These are phyloP conservation scores for Beauveria sp. DNA, from an alignment of 2,329 filamentous ascomycete species.

Conservation along the genomic window DNA sequence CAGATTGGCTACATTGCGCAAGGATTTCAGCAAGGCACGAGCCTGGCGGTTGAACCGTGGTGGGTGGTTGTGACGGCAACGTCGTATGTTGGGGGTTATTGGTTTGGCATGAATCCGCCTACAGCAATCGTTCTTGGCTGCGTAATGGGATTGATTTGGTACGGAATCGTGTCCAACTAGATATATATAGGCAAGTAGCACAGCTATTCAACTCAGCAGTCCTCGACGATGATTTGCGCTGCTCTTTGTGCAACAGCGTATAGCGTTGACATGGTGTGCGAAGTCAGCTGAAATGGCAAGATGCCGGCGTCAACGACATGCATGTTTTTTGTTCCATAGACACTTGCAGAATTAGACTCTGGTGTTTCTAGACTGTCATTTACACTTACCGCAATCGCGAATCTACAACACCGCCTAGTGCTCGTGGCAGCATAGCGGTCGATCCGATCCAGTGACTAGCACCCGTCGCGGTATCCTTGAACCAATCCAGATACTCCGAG, in stretches of 20 bases:
- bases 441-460: conserved; percentile 20
- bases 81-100: conserved; percentile 25
- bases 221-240: conserved; percentile 16
- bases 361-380: neutral
- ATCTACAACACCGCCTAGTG: conserved; percentile 18
- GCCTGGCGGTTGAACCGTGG: conserved; percentile 52
- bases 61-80: conserved; percentile 53
- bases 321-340: conserved; percentile 18
- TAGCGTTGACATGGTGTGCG: conserved; percentile 19
- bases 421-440: conserved; percentile 18
- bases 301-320: conserved; percentile 19
- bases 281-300: conserved; percentile 15
- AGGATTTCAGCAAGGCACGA: conserved; percentile 39
- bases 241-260: conserved; percentile 18
- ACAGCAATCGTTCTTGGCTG: conserved; percentile 27
- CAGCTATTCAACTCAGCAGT: neutral
- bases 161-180: conserved; percentile 18
- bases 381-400: conserved; percentile 13
- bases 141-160: conserved; percentile 26
- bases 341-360: neutral
- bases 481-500: conserved; percentile 16
- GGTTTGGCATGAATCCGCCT: conserved; percentile 25
- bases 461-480: conserved; percentile 1
- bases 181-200: neutral
- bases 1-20: conserved; percentile 52